Evolutionary conservation across 2,329 filamentous ascomycete genomes (phyloP), one percentile per base, ranked within the genome.

Genomic region (Aureobasidium sp.): DNA sequence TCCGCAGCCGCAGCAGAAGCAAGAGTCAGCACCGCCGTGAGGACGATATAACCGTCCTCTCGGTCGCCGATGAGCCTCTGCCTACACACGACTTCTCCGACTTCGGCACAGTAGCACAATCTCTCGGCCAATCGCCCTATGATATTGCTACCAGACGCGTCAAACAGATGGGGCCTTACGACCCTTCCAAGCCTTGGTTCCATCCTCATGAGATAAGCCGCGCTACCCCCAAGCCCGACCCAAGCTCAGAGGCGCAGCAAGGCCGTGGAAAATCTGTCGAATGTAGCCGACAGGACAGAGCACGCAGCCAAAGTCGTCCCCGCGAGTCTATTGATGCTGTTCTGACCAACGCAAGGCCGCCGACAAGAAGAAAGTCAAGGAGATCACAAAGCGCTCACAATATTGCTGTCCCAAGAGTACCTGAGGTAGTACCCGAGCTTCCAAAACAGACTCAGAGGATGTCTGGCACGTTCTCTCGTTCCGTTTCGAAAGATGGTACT

Each of bases 101-200:
- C 64, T 72, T 78, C 39, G 75, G 72, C 17, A 76, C 74, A 2
- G 76, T 77, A 6, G 74, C 75, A 5, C 67, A 72, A 12, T 70
- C 75, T 5, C 70, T 79, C 0, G 78, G 78, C 26, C 65, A 68
- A 23, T 77, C 74, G 12, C 76, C 77, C 5, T 79, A 79, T 63
- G 77, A 79, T 60, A 71, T 74, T 41, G 74, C 77, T 17, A 74
- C 63, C 0, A 64, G 64, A 36, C 56, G 64, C 37, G 39, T 63
- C 15, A 66, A 67, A 44, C 52, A 62, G n/a, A 51, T 51, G 60
- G 56, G 50, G 60, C 15, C 67, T 5, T 42, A 55, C 27, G 60
- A 63, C 36, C 34, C 53, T 4, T 47, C 53, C 7, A 57, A 57
- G 37, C 44, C 46, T 32, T 37, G 37, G 34, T 60, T 60, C 46